Evolutionary conservation across 176 grass and related monocot species (phyloP).

Genomic region (Bolboschoenus planiculmis): DNA sequence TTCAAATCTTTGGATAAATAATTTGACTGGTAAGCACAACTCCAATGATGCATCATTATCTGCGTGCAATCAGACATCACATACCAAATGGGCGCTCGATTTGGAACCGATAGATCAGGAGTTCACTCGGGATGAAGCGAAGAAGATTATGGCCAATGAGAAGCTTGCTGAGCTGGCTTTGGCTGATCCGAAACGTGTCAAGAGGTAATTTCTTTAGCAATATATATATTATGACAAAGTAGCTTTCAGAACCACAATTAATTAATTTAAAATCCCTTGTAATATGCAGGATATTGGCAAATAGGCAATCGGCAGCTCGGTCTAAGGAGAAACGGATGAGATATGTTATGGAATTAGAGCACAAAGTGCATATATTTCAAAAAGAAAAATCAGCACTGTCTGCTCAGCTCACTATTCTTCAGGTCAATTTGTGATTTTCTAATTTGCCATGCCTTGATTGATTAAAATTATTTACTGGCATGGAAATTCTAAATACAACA

Average conservation of each 20-base stretch:
- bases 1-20: background rate
- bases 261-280: slow-evolving; percentile 10
- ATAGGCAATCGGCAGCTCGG: slow-evolving; percentile 85
- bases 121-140: slow-evolving; percentile 43
- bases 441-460: background rate
- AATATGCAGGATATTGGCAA: slow-evolving; percentile 73
- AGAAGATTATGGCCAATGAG: slow-evolving; percentile 77
- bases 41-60: background rate
- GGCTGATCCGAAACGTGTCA: slow-evolving; percentile 80
- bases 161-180: slow-evolving; percentile 68
- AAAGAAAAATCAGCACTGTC: slow-evolving; percentile 75
- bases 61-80: background rate
- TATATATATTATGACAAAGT: background rate
- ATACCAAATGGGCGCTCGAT: background rate
- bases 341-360: slow-evolving; percentile 84
- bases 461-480: background rate
- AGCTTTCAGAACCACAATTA: background rate
- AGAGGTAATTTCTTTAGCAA: slow-evolving; percentile 44
- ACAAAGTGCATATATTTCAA: slow-evolving; percentile 83
- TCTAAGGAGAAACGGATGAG: slow-evolving; percentile 90
- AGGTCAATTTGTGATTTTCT: slow-evolving; percentile 30
- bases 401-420: slow-evolving; percentile 66
- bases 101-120: background rate
- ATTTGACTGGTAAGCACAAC: background rate
- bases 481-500: background rate